Conservation (phyloP, 331 rosid genomes). For the Acacia pycnantha region DNA sequence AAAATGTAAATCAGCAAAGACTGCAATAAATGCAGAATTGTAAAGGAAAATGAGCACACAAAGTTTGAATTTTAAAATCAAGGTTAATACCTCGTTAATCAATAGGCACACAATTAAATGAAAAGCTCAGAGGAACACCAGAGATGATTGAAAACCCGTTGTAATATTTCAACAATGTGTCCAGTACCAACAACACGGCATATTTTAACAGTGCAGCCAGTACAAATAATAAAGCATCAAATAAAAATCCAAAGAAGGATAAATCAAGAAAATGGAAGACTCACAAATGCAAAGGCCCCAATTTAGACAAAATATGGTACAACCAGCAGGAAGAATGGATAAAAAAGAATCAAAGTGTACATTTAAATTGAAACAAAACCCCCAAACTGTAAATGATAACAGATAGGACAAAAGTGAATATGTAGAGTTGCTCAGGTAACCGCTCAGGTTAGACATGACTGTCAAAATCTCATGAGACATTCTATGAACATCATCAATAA, state of each 20-base stretch:
- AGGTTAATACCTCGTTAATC: background rate
- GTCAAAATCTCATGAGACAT: constrained; percentile 55
- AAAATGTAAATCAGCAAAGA: background rate
- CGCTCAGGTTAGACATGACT: constrained; percentile 69
- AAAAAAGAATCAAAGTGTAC: background rate
- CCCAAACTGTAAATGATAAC: background rate
- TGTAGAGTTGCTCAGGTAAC: constrained; percentile 75
- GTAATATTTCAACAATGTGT: no score
- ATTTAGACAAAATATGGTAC: background rate
- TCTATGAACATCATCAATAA: constrained; percentile 45
- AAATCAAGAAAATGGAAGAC: background rate
- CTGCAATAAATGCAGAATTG: background rate
- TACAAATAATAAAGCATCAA: background rate
- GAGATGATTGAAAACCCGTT: background rate
- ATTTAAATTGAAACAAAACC: background rate
- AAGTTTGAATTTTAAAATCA: background rate
- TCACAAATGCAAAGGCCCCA: background rate
- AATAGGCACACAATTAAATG: background rate
- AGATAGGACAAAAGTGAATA: no score
- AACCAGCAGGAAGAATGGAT: background rate
- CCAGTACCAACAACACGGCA: no score
- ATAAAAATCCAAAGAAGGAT: background rate
- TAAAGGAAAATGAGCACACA: background rate
- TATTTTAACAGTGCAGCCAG: no score
- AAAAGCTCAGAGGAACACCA: background rate